Evolutionary conservation across 352 stramenopile species (phyloP), one percentile per base, ranked within the genome.

Genomic region (Pythium utonaiense): DNA sequence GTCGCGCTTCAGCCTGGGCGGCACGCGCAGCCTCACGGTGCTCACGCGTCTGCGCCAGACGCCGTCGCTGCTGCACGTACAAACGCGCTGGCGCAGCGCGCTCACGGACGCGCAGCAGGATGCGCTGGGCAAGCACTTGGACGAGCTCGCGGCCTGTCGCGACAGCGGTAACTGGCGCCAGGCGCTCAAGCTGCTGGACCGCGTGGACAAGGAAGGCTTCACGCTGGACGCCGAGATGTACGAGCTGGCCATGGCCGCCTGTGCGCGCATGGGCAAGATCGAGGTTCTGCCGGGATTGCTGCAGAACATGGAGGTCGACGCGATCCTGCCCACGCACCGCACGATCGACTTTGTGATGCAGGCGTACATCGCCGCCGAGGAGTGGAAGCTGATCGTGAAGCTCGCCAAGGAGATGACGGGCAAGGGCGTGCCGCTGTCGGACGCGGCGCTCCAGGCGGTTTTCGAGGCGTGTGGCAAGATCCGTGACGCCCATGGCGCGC

Each of bases 311-410:
- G 53, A 77, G 14, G 74, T 87, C 19, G 85, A 94, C 59, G 56
- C 75, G 51, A 68, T 94, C 16, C 57, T 70, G 33, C 77, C 85
- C 21, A 93, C 83, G 1, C 69, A 72, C 54, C 71, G 73, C 38
- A 92, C 79, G 7, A 74, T 94, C 44, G 85, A 94, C 70, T 86
- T 90, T 50, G 77, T 92, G 42, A 79, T 92, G 60, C 85, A 94
- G 59, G 76, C 80, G 17, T 89, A 91, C 52, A 57, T 94, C 63
- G 78, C 79, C 22, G 78, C 78, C 54, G 75, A 89, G 34, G 71
- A 89, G 42, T 88, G 79, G 78, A 56, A 72, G 1, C 68, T 80
- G 28, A 78, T 94, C 24, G 77, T 85, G 8, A 64, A 78, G 14
- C 53, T 86, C 19, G 78, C 75, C 16, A 66, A 67, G 28, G 68